Conservation (phyloP, 2,329 filamentous ascomycete genomes). For the Arthrobotrys pseudoclavata region DNA sequence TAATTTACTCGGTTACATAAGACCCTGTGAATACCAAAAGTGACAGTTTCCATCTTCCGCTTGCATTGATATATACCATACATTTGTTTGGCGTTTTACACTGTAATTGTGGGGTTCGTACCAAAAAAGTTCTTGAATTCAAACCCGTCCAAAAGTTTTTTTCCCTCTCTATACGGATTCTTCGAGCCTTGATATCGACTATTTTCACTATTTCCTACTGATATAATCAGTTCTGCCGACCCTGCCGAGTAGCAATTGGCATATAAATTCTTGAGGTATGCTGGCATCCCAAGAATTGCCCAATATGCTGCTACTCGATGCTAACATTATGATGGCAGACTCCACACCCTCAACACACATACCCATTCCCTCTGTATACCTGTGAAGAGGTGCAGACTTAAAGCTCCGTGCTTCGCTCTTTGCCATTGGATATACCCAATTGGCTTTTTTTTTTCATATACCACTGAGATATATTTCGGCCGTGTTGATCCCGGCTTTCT, state of each 20-base stretch:
- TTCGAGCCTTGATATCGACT: conserved; percentile 25
- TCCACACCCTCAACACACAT: background rate
- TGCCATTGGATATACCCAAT: conserved; percentile 23
- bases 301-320: conserved; percentile 59
- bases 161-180: background rate
- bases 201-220: conserved; percentile 20
- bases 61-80: conserved; percentile 50
- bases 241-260: conserved; percentile 54
- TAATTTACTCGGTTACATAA: conserved; percentile 35
- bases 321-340: conserved; percentile 58
- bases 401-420: conserved; percentile 9
- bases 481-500: conserved; percentile 9
- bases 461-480: background rate
- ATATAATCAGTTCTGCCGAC: conserved; percentile 39
- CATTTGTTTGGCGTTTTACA: conserved; percentile 54
- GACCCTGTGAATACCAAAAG: conserved; percentile 51
- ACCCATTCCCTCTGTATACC: conserved; percentile 22
- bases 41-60: conserved; percentile 29
- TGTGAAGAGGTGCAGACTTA: conserved; percentile 41
- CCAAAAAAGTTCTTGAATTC: conserved; percentile 50
- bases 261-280: conserved; percentile 60
- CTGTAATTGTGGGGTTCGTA: conserved; percentile 38
- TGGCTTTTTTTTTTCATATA: conserved; percentile 13
- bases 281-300: conserved; percentile 59
- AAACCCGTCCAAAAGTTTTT: conserved; percentile 30